Conservation (phyloP, 768 basidiomycete species). For the Tephrocybe sp. region DNA sequence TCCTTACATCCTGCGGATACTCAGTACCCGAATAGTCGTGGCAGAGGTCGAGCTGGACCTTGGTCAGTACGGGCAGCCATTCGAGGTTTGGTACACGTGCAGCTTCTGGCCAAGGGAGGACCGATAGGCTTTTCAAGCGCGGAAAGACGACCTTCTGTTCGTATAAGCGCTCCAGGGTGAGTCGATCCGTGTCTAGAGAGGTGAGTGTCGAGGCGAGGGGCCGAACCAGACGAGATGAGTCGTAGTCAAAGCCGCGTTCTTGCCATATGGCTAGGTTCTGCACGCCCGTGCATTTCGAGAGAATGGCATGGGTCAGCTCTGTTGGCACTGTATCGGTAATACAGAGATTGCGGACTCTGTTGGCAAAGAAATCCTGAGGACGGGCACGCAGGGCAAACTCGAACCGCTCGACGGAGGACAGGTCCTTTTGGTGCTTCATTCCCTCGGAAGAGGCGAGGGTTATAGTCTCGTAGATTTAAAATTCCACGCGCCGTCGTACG, state of each 20-base stretch:
- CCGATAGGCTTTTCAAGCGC: neutral
- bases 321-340: neutral
- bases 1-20: neutral
- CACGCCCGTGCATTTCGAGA: constrained; percentile 1
- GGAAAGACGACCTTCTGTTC: neutral
- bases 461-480: neutral
- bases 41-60: neutral
- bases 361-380: neutral
- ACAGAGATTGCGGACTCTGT: neutral
- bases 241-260: neutral
- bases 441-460: neutral
- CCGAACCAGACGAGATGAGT: neutral
- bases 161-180: neutral
- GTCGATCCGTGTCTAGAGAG: neutral
- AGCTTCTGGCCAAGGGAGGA: neutral
- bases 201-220: neutral
- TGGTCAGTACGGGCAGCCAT: neutral
- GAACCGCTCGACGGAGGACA: neutral
- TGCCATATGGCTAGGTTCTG: constrained; percentile 1
- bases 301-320: neutral
- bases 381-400: neutral
- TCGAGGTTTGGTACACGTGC: neutral
- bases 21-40: neutral
- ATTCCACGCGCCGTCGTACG: neutral
- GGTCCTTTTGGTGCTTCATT: neutral